phyloP scores from a whole-genome alignment of 2,329 filamentous ascomycete genomes.

The Nemania sp. region DNA sequence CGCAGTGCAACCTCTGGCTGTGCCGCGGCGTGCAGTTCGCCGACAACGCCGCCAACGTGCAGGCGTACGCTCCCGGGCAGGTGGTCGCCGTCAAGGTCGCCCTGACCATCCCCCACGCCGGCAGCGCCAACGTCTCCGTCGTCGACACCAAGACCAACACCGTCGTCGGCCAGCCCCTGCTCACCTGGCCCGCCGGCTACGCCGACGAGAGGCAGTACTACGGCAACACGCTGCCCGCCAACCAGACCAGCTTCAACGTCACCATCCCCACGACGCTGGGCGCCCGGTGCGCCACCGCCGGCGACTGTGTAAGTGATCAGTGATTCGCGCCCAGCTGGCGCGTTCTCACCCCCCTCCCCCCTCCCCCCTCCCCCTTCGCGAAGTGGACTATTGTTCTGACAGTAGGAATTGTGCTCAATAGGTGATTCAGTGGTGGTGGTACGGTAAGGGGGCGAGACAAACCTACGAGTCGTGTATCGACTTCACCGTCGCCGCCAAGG shows the following conservation, averaged over 20 bases:
- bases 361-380: not conserved
- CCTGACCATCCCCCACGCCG: slow-evolving; percentile 52
- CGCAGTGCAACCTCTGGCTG: slow-evolving; percentile 44
- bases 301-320: slow-evolving; percentile 39
- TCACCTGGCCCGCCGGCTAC: slow-evolving; percentile 37
- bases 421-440: slow-evolving; percentile 43
- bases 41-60: slow-evolving; percentile 46
- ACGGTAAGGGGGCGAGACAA: slow-evolving; percentile 38
- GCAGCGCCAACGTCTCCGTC: slow-evolving; percentile 53
- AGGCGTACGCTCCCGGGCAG: slow-evolving; percentile 48
- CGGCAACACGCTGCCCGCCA: slow-evolving; percentile 32
- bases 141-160: slow-evolving; percentile 50
- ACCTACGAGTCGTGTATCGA: slow-evolving; percentile 40
- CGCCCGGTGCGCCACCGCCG: slow-evolving; percentile 33
- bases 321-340: not conserved
- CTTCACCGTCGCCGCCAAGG: slow-evolving; percentile 35
- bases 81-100: slow-evolving; percentile 48
- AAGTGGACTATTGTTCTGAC: slow-evolving; percentile 1
- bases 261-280: slow-evolving; percentile 37
- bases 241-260: slow-evolving; percentile 40
- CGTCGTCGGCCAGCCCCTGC: slow-evolving; percentile 43
- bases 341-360: not conserved
- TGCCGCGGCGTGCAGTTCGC: slow-evolving; percentile 48
- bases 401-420: slow-evolving; percentile 11
- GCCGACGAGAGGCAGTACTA: slow-evolving; percentile 39